Percentiles rank a stretch among this genome's conserved stretches.
Conservation (phyloP, 768 basidiomycete genomes). For the Asterophora parasitica region DNA sequence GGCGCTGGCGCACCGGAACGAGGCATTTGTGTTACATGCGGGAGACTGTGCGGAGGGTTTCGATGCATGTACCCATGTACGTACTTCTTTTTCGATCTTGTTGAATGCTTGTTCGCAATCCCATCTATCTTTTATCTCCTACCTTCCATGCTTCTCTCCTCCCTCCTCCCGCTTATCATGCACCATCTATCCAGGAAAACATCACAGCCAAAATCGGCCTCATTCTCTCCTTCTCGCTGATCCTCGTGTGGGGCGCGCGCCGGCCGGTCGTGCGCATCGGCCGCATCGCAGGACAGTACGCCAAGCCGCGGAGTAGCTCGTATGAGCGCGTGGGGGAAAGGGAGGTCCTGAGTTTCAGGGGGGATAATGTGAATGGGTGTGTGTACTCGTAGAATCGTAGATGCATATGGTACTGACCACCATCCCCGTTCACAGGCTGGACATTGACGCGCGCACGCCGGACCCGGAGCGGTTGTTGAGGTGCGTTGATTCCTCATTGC, state of each 20-base stretch:
- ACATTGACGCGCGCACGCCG: conserved; percentile 75
- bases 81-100: conserved; percentile 19
- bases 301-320: conserved; percentile 84
- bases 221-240: conserved; percentile 91
- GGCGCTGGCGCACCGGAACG: conserved; percentile 72
- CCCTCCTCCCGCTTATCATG: no score
- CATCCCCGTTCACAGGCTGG: conserved; percentile 39
- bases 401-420: not conserved
- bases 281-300: conserved; percentile 94
- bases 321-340: conserved; percentile 74
- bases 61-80: conserved; percentile 81
- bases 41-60: conserved; percentile 98
- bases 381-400: no score
- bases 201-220: conserved; percentile 86
- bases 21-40: conserved; percentile 93
- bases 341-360: conserved; percentile 88
- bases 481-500: no score
- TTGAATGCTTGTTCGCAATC: no score
- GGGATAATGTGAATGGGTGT: conserved; percentile 94
- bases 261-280: conserved; percentile 90
- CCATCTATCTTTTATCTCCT: conserved; percentile 3
- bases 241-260: conserved; percentile 90
- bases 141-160: conserved; percentile 5
- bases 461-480: conserved; percentile 87
- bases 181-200: conserved; percentile 54